Conservation (phyloP, 2,329 filamentous ascomycete species). For the Orbilia quercus region DNA sequence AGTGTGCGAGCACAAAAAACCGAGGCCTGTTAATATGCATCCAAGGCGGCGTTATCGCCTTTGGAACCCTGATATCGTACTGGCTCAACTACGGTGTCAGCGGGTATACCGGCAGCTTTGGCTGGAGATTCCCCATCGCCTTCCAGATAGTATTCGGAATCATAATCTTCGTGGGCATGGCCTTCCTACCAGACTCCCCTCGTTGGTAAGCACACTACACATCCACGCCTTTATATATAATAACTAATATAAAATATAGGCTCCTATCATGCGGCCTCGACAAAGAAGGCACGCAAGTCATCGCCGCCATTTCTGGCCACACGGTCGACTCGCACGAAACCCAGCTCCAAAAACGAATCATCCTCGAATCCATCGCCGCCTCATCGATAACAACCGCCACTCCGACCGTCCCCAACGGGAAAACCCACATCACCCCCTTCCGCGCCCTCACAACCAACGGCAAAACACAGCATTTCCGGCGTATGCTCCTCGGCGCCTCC, state of each 20-base stretch:
- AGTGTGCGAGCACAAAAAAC: constrained; percentile 66
- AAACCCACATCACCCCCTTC: constrained; percentile 61
- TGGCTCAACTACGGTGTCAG: constrained; percentile 71
- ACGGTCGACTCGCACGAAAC: constrained; percentile 70
- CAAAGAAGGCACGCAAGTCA: constrained; percentile 66
- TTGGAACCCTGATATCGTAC: constrained; percentile 68
- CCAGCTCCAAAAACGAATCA: constrained; percentile 72
- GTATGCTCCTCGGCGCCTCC: constrained; percentile 72
- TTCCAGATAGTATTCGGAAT: constrained; percentile 71
- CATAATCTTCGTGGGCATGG: constrained; percentile 68
- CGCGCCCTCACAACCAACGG: constrained; percentile 71
- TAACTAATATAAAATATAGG: constrained; percentile 59
- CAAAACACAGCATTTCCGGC: constrained; percentile 74
- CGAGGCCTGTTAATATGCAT: constrained; percentile 73
- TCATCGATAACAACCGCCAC: constrained; percentile 62
- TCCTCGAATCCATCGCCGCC: constrained; percentile 75
- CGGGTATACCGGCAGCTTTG: constrained; percentile 66
- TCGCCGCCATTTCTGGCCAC: constrained; percentile 67
- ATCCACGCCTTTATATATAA: constrained; percentile 44
- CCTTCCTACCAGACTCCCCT: constrained; percentile 67
- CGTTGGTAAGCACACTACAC: constrained; percentile 65
- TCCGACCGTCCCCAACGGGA: constrained; percentile 62
- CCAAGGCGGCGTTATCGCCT: constrained; percentile 66
- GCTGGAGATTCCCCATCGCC: constrained; percentile 72
- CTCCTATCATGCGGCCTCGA: constrained; percentile 65